phyloP scores from a whole-genome alignment of 2,329 filamentous ascomycete genomes.

The Trichoderma afroharzianum region DNA sequence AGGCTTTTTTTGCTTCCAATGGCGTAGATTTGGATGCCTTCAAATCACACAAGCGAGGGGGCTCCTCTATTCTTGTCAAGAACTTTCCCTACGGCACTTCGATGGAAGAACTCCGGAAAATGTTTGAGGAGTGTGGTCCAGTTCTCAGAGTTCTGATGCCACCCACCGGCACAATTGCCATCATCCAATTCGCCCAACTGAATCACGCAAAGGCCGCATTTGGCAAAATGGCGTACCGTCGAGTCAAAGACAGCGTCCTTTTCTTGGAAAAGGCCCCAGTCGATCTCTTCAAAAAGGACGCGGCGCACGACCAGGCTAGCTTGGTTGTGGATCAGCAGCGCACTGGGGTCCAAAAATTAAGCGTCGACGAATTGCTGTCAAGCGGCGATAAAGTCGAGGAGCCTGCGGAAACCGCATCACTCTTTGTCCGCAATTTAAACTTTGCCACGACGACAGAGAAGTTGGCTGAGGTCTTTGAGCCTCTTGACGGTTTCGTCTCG shows the following conservation, averaged over 20 bases:
- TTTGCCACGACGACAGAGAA: constrained; percentile 79
- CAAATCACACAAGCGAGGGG: constrained; percentile 77
- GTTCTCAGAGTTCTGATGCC: constrained; percentile 85
- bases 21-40: constrained; percentile 92
- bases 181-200: constrained; percentile 80
- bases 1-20: constrained; percentile 81
- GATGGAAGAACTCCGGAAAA: constrained; percentile 69
- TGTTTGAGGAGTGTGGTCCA: constrained; percentile 84
- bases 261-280: constrained; percentile 93
- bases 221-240: constrained; percentile 78
- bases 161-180: constrained; percentile 86
- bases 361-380: constrained; percentile 65
- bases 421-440: constrained; percentile 92
- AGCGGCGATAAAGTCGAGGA: constrained; percentile 51
- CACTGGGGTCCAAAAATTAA: constrained; percentile 56
- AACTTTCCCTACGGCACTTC: constrained; percentile 87
- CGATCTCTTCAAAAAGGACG: constrained; percentile 59
- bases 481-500: constrained; percentile 82
- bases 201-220: constrained; percentile 82
- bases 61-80: constrained; percentile 86
- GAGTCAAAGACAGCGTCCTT: constrained; percentile 84
- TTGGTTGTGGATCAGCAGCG: constrained; percentile 36
- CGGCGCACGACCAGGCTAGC: constrained; percentile 27
- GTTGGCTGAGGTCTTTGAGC: constrained; percentile 72
- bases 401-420: constrained; percentile 64